Evolutionary conservation across 345 rosid species (phyloP).

Genomic region (Crucihimalaya himalaica): DNA sequence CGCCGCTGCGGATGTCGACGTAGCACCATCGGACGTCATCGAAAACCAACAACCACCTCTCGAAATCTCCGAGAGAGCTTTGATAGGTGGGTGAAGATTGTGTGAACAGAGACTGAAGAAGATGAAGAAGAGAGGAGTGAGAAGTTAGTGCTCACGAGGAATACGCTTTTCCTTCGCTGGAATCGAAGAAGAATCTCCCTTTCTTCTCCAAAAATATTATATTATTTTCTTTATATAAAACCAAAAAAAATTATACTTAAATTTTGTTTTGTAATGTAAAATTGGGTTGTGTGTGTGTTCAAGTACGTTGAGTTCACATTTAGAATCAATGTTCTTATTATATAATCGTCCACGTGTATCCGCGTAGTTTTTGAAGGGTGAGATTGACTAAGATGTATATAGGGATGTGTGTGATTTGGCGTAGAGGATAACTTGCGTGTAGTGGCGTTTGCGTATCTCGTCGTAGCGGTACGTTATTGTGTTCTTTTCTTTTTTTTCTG

Average conservation of each 20-base stretch:
- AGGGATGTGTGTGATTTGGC: not conserved
- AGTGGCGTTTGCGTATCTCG: constrained; percentile 31
- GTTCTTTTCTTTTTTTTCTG: not conserved
- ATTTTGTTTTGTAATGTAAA: too few relatives aligned
- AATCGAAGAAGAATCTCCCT: constrained; percentile 46
- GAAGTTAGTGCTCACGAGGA: constrained; percentile 58
- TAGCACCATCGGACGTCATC: constrained; percentile 96
- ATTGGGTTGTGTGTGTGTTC: not conserved
- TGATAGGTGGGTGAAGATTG: constrained; percentile 18
- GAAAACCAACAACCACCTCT: not conserved
- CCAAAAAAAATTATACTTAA: too few relatives aligned
- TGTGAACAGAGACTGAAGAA: constrained; percentile 24
- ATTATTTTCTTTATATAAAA: not conserved
- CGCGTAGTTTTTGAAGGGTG: not conserved
- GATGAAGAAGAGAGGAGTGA: constrained; percentile 24
- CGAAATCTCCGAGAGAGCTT: constrained; percentile 2
- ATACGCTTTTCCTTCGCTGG: constrained; percentile 53
- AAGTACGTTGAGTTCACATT: constrained; percentile 28
- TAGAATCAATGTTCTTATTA: not conserved
- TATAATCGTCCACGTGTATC: constrained; percentile 16
- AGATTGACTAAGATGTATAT: constrained; percentile 7
- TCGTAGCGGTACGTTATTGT: constrained; percentile 22
- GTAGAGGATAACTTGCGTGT: constrained; percentile 2
- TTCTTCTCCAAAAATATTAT: constrained; percentile 19
- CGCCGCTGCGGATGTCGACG: constrained; percentile 65